phyloP scores from a whole-genome alignment of 306 rosid species.

The Prosopis cineraria region DNA sequence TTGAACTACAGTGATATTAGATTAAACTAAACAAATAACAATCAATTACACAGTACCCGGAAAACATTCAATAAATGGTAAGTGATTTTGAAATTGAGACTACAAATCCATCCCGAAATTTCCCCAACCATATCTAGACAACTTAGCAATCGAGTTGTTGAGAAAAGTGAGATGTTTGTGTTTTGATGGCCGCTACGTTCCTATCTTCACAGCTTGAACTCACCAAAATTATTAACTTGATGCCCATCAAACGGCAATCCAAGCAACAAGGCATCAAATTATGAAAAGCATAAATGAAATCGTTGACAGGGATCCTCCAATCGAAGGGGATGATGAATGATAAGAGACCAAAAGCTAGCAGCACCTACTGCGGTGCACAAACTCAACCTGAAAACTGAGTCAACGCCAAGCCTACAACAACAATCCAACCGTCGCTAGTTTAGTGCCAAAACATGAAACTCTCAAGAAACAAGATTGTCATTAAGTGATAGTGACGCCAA shows the following conservation, averaged over 20 bases:
- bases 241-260: neutral
- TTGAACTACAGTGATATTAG: no score
- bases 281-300: neutral
- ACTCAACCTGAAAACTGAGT: slow-evolving; percentile 42
- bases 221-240: neutral
- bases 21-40: no score
- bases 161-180: no score
- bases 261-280: neutral
- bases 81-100: neutral
- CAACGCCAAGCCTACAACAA: slow-evolving; percentile 40
- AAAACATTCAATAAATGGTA: no score
- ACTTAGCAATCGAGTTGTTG: neutral
- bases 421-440: slow-evolving; percentile 27
- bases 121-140: no score
- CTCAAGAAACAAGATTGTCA: slow-evolving; percentile 80
- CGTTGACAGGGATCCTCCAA: neutral
- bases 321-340: neutral
- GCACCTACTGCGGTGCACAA: slow-evolving; percentile 37
- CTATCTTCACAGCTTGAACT: neutral
- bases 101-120: neutral
- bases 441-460: slow-evolving; percentile 21
- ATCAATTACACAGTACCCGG: no score
- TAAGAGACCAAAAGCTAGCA: neutral
- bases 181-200: neutral
- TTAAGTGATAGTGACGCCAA: slow-evolving; percentile 74